Evolutionary conservation across 2,329 filamentous ascomycete genomes (phyloP).

Genomic region (Epichloe baconii): DNA sequence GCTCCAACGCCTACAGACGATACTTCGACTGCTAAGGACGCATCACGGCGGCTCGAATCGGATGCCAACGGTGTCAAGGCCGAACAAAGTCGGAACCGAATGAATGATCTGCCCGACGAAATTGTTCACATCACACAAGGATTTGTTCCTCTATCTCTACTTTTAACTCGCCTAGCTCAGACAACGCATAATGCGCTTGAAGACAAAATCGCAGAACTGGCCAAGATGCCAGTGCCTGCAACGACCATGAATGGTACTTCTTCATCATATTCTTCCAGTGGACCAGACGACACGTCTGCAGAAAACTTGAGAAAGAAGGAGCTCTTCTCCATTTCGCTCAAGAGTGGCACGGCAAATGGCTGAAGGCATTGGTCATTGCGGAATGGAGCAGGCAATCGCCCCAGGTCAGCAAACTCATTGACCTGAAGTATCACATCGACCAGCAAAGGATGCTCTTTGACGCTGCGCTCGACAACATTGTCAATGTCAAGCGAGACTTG

Average conservation of each 20-base stretch:
- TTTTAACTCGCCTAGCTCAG: conserved; percentile 71
- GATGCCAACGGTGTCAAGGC: background rate
- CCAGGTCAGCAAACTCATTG: conserved; percentile 76
- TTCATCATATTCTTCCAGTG: conserved; percentile 14
- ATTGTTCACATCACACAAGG: conserved; percentile 60
- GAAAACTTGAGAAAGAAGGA: conserved; percentile 67
- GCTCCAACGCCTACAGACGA: conserved; percentile 4
- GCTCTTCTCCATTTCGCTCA: conserved; percentile 65
- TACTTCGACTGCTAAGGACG: conserved; percentile 10
- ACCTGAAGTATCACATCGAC: conserved; percentile 65
- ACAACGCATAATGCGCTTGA: conserved; percentile 68
- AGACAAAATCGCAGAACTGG: conserved; percentile 56
- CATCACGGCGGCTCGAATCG: background rate
- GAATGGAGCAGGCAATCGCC: conserved; percentile 76
- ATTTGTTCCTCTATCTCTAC: conserved; percentile 60
- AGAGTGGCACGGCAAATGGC: conserved; percentile 71
- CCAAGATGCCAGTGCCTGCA: conserved; percentile 49
- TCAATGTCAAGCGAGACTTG: conserved; percentile 61
- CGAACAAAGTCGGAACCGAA: conserved; percentile 14
- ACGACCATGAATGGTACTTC: conserved; percentile 37
- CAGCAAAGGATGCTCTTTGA: conserved; percentile 48
- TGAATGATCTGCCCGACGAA: conserved; percentile 48
- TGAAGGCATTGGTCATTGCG: conserved; percentile 80
- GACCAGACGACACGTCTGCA: conserved; percentile 41
- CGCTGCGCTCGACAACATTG: conserved; percentile 46